Conservation (phyloP, 2,329 filamentous ascomycete genomes). For the Colletotrichum salicis region DNA sequence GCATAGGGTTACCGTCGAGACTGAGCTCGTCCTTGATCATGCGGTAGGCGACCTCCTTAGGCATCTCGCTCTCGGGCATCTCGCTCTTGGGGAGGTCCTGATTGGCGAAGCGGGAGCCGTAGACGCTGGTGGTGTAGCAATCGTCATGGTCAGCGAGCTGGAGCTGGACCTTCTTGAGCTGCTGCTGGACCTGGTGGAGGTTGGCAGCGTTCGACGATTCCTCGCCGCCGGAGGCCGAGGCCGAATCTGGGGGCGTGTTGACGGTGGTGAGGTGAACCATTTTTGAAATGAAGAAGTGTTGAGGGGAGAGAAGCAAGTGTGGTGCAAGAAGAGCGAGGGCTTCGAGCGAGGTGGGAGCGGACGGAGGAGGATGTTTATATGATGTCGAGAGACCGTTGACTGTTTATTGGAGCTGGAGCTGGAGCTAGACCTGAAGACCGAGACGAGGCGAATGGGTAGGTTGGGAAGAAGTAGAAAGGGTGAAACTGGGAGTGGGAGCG, state of each 20-base stretch:
- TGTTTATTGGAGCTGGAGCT: neutral
- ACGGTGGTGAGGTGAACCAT: conserved; percentile 35
- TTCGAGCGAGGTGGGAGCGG: neutral
- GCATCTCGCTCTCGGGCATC: conserved; percentile 94
- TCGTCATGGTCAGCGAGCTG: conserved; percentile 63
- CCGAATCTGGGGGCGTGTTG: conserved; percentile 24
- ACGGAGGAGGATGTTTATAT: conserved; percentile 7
- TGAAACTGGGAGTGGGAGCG: neutral
- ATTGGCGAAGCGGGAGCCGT: conserved; percentile 85
- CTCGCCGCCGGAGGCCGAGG: conserved; percentile 19
- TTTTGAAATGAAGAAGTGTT: neutral
- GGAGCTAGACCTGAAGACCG: neutral
- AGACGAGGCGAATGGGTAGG: neutral
- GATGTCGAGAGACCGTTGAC: neutral
- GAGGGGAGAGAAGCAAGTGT: neutral
- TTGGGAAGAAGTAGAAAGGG: neutral
- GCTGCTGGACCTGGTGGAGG: conserved; percentile 22
- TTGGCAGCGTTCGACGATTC: conserved; percentile 12
- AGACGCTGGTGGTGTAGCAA: conserved; percentile 81
- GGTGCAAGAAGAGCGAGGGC: neutral
- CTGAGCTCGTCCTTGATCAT: conserved; percentile 97
- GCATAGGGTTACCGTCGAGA: conserved; percentile 89
- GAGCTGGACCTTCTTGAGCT: conserved; percentile 35
- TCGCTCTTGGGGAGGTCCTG: conserved; percentile 83
- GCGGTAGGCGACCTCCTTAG: conserved; percentile 89